Percentiles rank a stretch among this genome's conserved stretches.
Conservation (phyloP, 805 yeast species). For the Zygoascus flipseniorum region DNA sequence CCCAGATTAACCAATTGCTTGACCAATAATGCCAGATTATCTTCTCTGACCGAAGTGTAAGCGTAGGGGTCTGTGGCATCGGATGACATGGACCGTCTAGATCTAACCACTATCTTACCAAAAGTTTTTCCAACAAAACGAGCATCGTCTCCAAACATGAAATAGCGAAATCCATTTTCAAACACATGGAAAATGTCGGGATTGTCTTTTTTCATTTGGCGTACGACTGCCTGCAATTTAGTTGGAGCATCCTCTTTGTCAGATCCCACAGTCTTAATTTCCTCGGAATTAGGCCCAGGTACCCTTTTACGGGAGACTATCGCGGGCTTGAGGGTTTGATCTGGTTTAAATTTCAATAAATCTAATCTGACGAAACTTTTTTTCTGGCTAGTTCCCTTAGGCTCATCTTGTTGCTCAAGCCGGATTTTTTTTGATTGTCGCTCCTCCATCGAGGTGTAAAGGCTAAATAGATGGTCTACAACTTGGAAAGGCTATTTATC, state of each 20-base stretch:
- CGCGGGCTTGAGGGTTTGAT: background rate
- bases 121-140: slow-evolving; percentile 49
- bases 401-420: background rate
- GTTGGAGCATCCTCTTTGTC: background rate
- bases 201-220: slow-evolving; percentile 49
- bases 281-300: too few relatives aligned
- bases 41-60: slow-evolving; percentile 78
- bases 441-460: background rate
- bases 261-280: too few relatives aligned
- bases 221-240: background rate
- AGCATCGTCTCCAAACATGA: slow-evolving; percentile 83
- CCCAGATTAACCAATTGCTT: slow-evolving; percentile 66
- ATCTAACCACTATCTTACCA: slow-evolving; percentile 60
- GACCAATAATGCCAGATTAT: slow-evolving; percentile 63
- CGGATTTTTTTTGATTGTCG: background rate
- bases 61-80: slow-evolving; percentile 60
- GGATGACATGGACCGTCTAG: slow-evolving; percentile 43
- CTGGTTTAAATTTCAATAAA: background rate
- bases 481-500: too few relatives aligned
- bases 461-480: background rate
- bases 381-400: background rate
- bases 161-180: slow-evolving; percentile 89
- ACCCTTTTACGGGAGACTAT: too few relatives aligned
- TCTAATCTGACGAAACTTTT: background rate
- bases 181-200: slow-evolving; percentile 66